phyloP scores from a whole-genome alignment of 371 early-diverging fungal species.

The Mortierella sp. region DNA sequence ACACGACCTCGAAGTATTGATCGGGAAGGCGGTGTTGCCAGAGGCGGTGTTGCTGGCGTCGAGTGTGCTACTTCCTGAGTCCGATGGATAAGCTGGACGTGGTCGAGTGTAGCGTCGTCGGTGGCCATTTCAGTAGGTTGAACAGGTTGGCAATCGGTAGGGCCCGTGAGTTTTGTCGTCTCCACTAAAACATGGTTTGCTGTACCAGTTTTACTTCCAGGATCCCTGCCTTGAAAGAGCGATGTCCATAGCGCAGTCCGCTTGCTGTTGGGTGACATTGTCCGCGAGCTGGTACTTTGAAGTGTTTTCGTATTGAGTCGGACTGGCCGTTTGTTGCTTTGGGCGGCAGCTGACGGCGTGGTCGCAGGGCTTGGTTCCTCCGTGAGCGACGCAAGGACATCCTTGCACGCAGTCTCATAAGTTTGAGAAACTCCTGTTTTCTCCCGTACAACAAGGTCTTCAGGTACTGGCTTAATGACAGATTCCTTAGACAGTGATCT shows the following conservation, averaged over 20 bases:
- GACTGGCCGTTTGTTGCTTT: neutral
- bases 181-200: neutral
- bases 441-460: conserved; percentile 6
- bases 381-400: neutral
- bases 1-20: conserved; percentile 15
- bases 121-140: neutral
- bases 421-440: neutral
- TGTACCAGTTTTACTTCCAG: neutral
- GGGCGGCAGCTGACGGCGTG: neutral
- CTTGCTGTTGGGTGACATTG: neutral
- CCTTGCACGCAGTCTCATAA: neutral
- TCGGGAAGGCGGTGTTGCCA: neutral
- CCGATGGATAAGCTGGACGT: neutral
- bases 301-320: neutral
- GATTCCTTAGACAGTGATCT: neutral
- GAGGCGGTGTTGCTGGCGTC: neutral
- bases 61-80: neutral
- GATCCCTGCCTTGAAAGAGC: neutral
- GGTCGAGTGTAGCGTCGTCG: neutral
- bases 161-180: neutral
- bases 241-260: conserved; percentile 1
- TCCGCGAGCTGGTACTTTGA: neutral
- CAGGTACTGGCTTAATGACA: conserved; percentile 12
- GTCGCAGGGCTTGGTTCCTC: neutral
- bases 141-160: neutral